These are phyloP conservation scores for Thelonectria blattea DNA, from an alignment of 2,329 filamentous ascomycete species.

Conservation along the genomic window DNA sequence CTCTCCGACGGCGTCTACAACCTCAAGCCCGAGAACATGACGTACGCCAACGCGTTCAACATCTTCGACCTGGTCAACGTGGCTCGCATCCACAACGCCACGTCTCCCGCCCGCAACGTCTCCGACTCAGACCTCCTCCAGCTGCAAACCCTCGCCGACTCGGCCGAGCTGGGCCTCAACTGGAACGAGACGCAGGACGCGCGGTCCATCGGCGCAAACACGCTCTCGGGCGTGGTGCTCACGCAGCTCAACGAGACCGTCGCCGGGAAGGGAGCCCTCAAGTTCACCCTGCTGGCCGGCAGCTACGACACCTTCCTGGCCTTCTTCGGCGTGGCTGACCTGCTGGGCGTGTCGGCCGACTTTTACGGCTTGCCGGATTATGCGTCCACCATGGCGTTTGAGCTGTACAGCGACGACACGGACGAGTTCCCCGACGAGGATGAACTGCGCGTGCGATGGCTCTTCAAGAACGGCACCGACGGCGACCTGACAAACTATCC, in stretches of 20 bases:
- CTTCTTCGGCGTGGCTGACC: slow-evolving; percentile 42
- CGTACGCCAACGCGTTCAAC: slow-evolving; percentile 44
- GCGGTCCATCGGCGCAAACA: slow-evolving; percentile 41
- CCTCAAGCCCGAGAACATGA: slow-evolving; percentile 40
- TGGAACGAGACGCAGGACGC: slow-evolving; percentile 39
- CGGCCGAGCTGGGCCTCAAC: slow-evolving; percentile 42
- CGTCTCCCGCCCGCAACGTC: slow-evolving; percentile 40
- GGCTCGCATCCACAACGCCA: slow-evolving; percentile 42
- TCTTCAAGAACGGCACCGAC: slow-evolving; percentile 44
- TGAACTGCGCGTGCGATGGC: slow-evolving; percentile 42
- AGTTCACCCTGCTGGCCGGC: slow-evolving; percentile 44
- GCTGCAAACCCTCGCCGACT: slow-evolving; percentile 43
- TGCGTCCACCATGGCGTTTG: slow-evolving; percentile 45
- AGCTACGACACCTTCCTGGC: slow-evolving; percentile 47
- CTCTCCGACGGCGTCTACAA: slow-evolving; percentile 42
- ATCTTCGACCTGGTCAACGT: slow-evolving; percentile 47
- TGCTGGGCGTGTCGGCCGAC: slow-evolving; percentile 36
- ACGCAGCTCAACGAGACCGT: slow-evolving; percentile 42
- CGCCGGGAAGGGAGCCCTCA: slow-evolving; percentile 38
- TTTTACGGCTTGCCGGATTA: slow-evolving; percentile 45
- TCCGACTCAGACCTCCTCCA: slow-evolving; percentile 42
- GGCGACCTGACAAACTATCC: slow-evolving; percentile 39
- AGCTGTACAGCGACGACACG: slow-evolving; percentile 39
- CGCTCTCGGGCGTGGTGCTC: slow-evolving; percentile 41
- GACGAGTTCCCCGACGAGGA: slow-evolving; percentile 37